phyloP scores from a whole-genome alignment of 441 rosid genomes.

The Theobroma grandiflorum region DNA sequence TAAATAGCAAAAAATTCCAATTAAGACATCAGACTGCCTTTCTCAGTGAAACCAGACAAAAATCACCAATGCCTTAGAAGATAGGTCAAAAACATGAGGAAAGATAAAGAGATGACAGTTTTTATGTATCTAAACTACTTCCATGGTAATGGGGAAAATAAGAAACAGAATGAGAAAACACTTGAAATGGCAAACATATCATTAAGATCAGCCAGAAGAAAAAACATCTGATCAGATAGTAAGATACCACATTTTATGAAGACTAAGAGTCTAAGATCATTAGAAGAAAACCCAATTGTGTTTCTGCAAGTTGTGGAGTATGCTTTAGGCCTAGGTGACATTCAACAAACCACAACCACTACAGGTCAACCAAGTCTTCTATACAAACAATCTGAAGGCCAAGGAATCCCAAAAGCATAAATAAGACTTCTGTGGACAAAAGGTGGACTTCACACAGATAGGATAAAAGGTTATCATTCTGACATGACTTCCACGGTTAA shows the following conservation, averaged over 20 bases:
- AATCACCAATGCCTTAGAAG: not conserved
- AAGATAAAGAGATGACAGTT: not conserved
- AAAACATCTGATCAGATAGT: conserved; percentile 10
- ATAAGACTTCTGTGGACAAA: not conserved
- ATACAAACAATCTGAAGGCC: not conserved
- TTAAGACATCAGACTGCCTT: not conserved
- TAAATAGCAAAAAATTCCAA: conserved; percentile 18
- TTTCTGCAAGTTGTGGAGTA: not conserved
- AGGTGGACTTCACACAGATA: conserved; percentile 10
- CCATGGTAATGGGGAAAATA: not conserved
- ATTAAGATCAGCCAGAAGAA: not conserved
- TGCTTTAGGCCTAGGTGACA: conserved; percentile 7
- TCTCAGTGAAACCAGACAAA: conserved; percentile 1
- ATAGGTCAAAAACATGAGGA: not conserved
- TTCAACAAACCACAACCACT: not conserved
- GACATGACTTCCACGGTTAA: not conserved
- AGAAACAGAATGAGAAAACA: not conserved
- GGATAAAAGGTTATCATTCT: not conserved
- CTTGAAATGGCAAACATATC: conserved; percentile 7
- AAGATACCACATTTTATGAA: not conserved
- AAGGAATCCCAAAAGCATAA: conserved; percentile 15
- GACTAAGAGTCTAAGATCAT: not conserved
- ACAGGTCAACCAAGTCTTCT: not conserved
- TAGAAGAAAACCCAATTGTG: conserved; percentile 10
- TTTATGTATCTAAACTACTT: not conserved